Conservation (phyloP, 352 stramenopile genomes). For the Globisporangium mamillatum region DNA sequence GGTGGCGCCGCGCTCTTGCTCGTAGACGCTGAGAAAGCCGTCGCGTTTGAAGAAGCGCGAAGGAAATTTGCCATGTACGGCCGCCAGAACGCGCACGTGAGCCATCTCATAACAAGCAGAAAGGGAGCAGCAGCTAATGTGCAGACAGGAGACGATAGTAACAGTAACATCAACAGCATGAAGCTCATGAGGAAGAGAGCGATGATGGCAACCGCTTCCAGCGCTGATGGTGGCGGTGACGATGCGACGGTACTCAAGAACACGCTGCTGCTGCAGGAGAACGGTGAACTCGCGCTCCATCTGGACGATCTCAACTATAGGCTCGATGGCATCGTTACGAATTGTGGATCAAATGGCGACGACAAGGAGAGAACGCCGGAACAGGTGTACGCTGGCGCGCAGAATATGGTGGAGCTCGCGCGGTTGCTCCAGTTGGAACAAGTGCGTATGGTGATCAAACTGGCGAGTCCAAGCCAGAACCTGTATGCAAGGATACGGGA, state of each 20-base stretch:
- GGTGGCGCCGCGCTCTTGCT: not conserved
- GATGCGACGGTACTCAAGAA: constrained; percentile 30
- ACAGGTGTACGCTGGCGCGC: constrained; percentile 15
- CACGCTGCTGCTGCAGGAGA: constrained; percentile 58
- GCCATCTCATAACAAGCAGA: constrained; percentile 27
- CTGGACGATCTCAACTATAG: constrained; percentile 61
- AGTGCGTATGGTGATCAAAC: constrained; percentile 33
- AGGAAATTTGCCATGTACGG: constrained; percentile 58
- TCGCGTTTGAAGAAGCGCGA: constrained; percentile 22
- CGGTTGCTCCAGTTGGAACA: constrained; percentile 30
- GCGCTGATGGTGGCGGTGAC: constrained; percentile 1
- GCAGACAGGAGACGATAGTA: not conserved
- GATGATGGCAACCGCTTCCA: not conserved
- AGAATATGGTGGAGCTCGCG: constrained; percentile 40
- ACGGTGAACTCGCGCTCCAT: constrained; percentile 43
- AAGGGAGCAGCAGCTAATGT: not conserved
- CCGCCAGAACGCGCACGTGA: constrained; percentile 40
- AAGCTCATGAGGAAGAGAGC: constrained; percentile 1
- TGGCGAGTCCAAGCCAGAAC: constrained; percentile 22
- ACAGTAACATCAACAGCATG: not conserved
- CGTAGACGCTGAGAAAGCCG: not conserved
- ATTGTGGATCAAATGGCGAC: constrained; percentile 6
- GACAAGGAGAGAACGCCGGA: constrained; percentile 2
- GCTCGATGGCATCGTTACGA: constrained; percentile 47
- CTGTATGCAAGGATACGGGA: constrained; percentile 28